Evolutionary conservation across 108 stramenopile species (phyloP).

Genomic region (Cyclostephanos invisitatus): DNA sequence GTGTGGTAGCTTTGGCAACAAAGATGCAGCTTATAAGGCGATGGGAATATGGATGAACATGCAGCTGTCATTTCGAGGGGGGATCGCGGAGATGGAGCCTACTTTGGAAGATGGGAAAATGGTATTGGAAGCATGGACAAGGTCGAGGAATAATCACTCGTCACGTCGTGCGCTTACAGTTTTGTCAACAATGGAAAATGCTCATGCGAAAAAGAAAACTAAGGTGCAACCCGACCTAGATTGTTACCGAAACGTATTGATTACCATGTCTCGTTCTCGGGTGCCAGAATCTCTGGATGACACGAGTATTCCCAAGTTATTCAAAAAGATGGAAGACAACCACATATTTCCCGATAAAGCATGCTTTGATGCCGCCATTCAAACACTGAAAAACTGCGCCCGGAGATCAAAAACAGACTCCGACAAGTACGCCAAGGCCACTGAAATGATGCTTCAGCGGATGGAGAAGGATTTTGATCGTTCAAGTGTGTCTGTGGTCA

Average conservation of each 20-base stretch:
- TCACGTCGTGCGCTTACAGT: slow-evolving; percentile 61
- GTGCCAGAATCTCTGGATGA: slow-evolving; percentile 37
- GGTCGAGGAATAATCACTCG: slow-evolving; percentile 66
- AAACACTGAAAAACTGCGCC: slow-evolving; percentile 64
- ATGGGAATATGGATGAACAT: slow-evolving; percentile 76
- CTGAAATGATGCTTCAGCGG: slow-evolving; percentile 55
- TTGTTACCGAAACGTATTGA: slow-evolving; percentile 67
- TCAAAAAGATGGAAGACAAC: slow-evolving; percentile 66
- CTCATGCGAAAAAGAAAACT: slow-evolving; percentile 46
- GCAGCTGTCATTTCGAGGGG: slow-evolving; percentile 49
- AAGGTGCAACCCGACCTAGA: slow-evolving; percentile 52
- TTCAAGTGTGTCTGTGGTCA: slow-evolving; percentile 53
- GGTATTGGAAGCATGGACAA: slow-evolving; percentile 73
- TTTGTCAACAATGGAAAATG: slow-evolving; percentile 58
- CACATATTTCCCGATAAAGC: slow-evolving; percentile 66
- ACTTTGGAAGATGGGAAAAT: slow-evolving; percentile 77
- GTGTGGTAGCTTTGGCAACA: slow-evolving; percentile 43
- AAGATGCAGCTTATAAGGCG: slow-evolving; percentile 64
- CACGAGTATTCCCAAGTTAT: slow-evolving; percentile 45
- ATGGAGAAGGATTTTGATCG: slow-evolving; percentile 70
- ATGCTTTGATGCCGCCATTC: slow-evolving; percentile 74
- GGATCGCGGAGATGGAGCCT: slow-evolving; percentile 66
- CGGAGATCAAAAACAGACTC: slow-evolving; percentile 31
- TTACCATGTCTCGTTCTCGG: slow-evolving; percentile 44
- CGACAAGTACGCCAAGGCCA: slow-evolving; percentile 48